Percentiles rank a stretch among this genome's conserved stretches.
phyloP scores from a whole-genome alignment of 176 grass and related monocot genomes.

The Hordeum marinum region DNA sequence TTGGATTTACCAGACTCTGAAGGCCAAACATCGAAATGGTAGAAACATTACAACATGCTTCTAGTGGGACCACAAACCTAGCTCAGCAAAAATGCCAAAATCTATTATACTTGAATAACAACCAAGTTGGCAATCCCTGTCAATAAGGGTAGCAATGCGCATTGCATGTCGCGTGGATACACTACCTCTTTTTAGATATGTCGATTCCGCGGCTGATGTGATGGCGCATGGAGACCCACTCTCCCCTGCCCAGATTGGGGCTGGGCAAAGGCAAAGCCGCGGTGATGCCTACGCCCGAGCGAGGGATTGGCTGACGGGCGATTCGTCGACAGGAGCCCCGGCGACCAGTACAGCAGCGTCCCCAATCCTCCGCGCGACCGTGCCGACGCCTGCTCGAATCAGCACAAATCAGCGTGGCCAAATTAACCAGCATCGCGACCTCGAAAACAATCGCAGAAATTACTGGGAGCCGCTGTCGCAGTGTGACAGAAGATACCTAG shows the following conservation, averaged over 20 bases:
- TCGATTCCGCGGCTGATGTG: conserved; percentile 29
- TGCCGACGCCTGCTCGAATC: background rate
- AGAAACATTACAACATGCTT: background rate
- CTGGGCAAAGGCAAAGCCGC: conserved; percentile 18
- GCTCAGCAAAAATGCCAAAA: background rate
- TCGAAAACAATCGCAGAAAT: background rate
- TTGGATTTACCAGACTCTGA: background rate
- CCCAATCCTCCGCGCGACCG: conserved; percentile 1
- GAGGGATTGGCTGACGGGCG: background rate
- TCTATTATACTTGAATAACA: background rate
- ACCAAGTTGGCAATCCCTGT: conserved; percentile 6
- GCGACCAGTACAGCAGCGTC: background rate
- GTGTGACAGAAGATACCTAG: background rate
- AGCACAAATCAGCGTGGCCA: conserved; percentile 4
- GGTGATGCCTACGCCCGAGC: conserved; percentile 7
- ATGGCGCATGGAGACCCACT: conserved; percentile 21
- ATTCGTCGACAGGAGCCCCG: background rate
- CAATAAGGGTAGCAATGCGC: background rate
- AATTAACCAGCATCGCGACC: background rate
- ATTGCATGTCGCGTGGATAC: conserved; percentile 8
- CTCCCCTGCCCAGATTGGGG: conserved; percentile 17
- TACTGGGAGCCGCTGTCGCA: background rate
- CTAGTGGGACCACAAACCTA: background rate
- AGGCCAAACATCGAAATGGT: conserved; percentile 1
- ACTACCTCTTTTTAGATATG: conserved; percentile 27